phyloP scores from a whole-genome alignment of 1,139 yeast species.

The Candida albicans region DNA sequence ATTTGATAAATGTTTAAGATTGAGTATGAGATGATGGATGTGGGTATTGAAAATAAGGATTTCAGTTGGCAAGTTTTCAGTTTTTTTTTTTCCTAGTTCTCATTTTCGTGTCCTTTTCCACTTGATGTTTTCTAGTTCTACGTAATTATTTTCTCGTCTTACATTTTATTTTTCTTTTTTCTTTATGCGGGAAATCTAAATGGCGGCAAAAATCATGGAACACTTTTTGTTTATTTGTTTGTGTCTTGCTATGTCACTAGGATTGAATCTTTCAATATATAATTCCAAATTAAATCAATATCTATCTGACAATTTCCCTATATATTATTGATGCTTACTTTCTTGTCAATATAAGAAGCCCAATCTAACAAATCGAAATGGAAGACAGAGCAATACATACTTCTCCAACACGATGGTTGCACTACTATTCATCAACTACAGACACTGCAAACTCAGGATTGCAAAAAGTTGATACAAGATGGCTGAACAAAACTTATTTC shows the following conservation, averaged over 20 bases:
- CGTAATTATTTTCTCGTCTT: too few species aligned
- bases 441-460: not conserved
- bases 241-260: too few species aligned
- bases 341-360: too few species aligned
- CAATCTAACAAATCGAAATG: not conserved
- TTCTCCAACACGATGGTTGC: not conserved
- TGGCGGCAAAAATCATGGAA: not conserved
- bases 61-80: constrained; percentile 1
- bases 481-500: not conserved
- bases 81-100: too few species aligned
- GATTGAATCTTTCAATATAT: too few species aligned
- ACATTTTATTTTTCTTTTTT: not conserved
- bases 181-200: not conserved
- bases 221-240: too few species aligned
- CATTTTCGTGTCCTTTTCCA: not conserved
- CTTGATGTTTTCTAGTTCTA: not conserved
- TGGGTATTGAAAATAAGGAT: not conserved
- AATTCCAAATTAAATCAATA: too few species aligned
- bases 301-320: too few species aligned
- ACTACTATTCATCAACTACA: not conserved
- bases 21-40: not conserved
- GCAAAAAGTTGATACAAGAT: not conserved
- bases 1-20: not conserved
- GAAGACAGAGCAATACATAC: not conserved
- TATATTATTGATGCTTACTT: too few species aligned